Percentiles rank a stretch among this genome's conserved stretches.
Evolutionary conservation across 129 eudicot genomes (phyloP).

Genomic region (Arctium minus): DNA sequence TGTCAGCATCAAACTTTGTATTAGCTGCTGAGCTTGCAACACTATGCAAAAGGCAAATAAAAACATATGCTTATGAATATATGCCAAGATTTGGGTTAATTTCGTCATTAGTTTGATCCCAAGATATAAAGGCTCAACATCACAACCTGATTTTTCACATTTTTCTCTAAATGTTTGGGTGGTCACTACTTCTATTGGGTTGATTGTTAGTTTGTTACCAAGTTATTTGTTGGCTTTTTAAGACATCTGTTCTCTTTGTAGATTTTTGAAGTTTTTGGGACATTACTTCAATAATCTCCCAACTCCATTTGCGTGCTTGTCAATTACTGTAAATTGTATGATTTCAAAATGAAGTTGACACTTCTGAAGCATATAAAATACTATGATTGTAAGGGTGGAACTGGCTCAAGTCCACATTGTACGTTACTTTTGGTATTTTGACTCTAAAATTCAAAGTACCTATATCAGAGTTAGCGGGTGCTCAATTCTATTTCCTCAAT

Average conservation of each 20-base stretch:
- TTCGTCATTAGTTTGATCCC: no score
- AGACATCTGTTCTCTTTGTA: neutral
- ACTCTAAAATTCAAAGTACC: no score
- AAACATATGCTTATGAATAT: no score
- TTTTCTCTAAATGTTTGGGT: neutral
- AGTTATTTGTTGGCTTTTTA: neutral
- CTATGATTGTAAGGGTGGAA: no score
- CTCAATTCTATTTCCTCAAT: no score
- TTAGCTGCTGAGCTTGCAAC: neutral
- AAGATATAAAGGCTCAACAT: neutral
- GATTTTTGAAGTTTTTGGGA: neutral
- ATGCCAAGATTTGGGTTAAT: no score
- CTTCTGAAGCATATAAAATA: neutral
- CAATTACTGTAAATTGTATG: neutral
- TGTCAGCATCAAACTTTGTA: neutral
- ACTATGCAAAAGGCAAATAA: neutral
- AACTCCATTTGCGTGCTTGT: neutral
- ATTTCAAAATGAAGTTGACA: neutral
- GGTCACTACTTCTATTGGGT: neutral
- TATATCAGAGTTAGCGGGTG: no score
- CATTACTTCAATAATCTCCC: no score
- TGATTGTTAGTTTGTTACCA: neutral
- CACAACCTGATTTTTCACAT: neutral
- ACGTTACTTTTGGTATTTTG: no score
- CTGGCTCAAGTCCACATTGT: no score